Evolutionary conservation across 2,329 filamentous ascomycete genomes (phyloP), one percentile per base, ranked within the genome.

Genomic region (Ophiognomonia clavigignenti-juglandacearum): DNA sequence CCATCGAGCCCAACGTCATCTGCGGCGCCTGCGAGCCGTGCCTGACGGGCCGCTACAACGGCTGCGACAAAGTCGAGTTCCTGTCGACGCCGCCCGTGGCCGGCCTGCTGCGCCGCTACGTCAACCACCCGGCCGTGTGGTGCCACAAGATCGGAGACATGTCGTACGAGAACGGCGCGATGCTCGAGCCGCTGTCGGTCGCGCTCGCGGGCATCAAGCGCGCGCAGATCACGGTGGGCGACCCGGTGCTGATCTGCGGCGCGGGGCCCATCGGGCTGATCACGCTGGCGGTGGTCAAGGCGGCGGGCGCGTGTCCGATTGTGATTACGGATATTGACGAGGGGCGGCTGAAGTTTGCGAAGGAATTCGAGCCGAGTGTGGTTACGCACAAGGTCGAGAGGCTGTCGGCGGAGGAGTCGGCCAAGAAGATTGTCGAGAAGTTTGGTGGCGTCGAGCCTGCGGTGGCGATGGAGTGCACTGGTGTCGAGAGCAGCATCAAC

Each of bases 321-420:
- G 86, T 96, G 56, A 90, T 97, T 62, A 96, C 92, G 4, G 93
- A 97, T 65, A 95, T 97, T 59, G 89, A 96, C 60, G 85, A 90
- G 60, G 86, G 86, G 47, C 80, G 92, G 23, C 73, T 97, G 52
- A 76, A 77, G 43, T 96, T 96, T 61, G 92, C 93, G 43, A 88
- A 88, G 70, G 80, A 86, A 59, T 74, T 96, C 46, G 87, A 86
- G 48, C 90, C 91, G 3, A 78, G 80, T 36, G 88, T 88, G 39
- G 78, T 81, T 59, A 95, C 90, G 11, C 86, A 92, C 74, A 86
- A 87, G 65, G 86, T 93, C 41, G 80, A 83, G 57, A 65, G 66
- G 44, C 62, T 75, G 57, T 73, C 77, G 1, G 74, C 86, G 5
- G 87, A 95, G 64, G 82, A 90, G 39, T 80, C 83, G 49, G 89